phyloP scores from a whole-genome alignment of 2,329 filamentous ascomycete species.

The Pseudocercospora macadamiae region DNA sequence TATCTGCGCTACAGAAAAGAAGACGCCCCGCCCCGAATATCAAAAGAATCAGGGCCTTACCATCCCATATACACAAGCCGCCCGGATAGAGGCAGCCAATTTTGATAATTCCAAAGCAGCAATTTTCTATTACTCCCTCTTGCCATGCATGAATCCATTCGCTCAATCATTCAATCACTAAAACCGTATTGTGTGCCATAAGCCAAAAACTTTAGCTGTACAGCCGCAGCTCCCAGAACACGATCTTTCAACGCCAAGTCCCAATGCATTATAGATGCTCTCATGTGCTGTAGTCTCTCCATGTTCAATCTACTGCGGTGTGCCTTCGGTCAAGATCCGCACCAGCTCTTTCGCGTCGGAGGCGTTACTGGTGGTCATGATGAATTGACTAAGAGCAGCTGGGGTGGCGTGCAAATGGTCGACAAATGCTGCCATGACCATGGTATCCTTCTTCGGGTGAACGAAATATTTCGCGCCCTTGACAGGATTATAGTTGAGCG shows the following conservation, averaged over 20 bases:
- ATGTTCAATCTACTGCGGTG: conserved; percentile 8
- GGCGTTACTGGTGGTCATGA: conserved; percentile 15
- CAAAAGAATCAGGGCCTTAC: neutral
- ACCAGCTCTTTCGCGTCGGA: conserved; percentile 19
- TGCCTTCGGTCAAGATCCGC: conserved; percentile 20
- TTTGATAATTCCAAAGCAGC: neutral
- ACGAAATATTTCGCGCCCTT: conserved; percentile 23
- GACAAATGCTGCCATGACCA: conserved; percentile 21
- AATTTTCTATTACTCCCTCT: neutral
- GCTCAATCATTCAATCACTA: neutral
- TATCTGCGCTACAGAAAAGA: neutral
- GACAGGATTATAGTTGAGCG: conserved; percentile 24
- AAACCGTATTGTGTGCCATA: neutral
- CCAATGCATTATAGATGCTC: neutral
- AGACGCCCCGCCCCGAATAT: too few species aligned
- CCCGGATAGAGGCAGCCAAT: neutral
- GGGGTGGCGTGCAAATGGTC: conserved; percentile 26
- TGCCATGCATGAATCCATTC: neutral
- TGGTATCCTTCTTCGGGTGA: conserved; percentile 26
- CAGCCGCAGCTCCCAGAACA: neutral
- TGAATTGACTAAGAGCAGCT: conserved; percentile 18
- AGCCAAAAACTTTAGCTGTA: neutral
- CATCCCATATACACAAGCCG: conserved; percentile 6
- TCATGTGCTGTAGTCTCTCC: neutral
- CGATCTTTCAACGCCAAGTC: neutral